A percentile compares a stretch with the other conserved stretches of the same genome.
These are phyloP conservation scores for Brassica balearica DNA, from an alignment of 441 rosid species.

Conservation along the genomic window DNA sequence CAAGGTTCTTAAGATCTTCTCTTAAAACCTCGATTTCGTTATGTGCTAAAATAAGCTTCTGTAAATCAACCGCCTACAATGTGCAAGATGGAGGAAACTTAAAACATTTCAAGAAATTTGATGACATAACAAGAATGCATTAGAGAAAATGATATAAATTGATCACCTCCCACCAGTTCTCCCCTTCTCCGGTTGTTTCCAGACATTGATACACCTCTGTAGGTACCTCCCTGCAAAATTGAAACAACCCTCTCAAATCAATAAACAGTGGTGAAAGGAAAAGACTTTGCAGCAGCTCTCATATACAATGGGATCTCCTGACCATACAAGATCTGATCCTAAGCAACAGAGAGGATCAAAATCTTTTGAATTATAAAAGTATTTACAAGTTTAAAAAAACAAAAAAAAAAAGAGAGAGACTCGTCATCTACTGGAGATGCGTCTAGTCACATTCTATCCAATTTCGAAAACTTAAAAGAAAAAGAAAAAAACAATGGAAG, in stretches of 20 bases:
- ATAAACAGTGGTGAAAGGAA: conserved; percentile 7
- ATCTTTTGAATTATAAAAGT: neutral
- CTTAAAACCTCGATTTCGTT: conserved; percentile 71
- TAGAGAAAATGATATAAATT: neutral
- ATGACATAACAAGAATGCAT: conserved; percentile 19
- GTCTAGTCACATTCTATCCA: conserved; percentile 26
- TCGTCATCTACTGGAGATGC: neutral
- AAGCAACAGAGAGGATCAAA: conserved; percentile 15
- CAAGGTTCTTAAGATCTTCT: conserved; percentile 78
- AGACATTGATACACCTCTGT: conserved; percentile 65
- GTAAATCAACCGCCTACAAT: conserved; percentile 82
- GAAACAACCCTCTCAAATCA: conserved; percentile 3
- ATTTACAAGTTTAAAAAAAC: neutral
- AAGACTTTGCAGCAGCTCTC: conserved; percentile 33
- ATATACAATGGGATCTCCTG: conserved; percentile 23
- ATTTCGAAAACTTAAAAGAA: neutral
- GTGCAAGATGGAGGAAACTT: conserved; percentile 37
- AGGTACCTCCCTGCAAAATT: conserved; percentile 70
- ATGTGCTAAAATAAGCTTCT: conserved; percentile 90
- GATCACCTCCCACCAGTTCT: conserved; percentile 98
- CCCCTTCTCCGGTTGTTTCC: conserved; percentile 75
- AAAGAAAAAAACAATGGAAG: neutral
- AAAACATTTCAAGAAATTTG: neutral
- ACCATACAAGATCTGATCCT: neutral
- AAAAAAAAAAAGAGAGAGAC: neutral